Evolutionary conservation across 2,329 filamentous ascomycete species (phyloP), one percentile per base, ranked within the genome.

Genomic region (Aciculosporium take): DNA sequence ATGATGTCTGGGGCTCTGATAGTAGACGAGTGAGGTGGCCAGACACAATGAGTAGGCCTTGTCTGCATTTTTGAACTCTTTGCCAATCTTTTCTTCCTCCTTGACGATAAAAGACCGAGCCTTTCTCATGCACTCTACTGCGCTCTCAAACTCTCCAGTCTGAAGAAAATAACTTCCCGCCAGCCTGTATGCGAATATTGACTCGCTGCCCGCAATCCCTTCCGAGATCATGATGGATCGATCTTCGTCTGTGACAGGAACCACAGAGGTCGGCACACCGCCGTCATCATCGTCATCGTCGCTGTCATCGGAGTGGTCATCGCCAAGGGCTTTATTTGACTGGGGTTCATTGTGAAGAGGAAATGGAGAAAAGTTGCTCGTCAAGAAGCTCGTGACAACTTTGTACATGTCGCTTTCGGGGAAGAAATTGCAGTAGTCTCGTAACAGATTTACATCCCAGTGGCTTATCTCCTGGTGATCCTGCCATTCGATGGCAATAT

Each of bases 1-100:
- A 51, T 98, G 91, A 54, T 96, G 80, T 46, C 85, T 78, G 0
- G 91, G 91, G 0, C 86, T 81, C 56, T 96, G 88, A 50, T 93
- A 85, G 51, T 87, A 84, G 2, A 98, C 85, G 17, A 96, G 62
- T 0, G 88, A 79, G n/a, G 87, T 95, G 8, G 76, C 91, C 7
- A 98, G 74, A 32, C 76, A 81, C 33, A 85, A 72, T 44, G 78
- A 84, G 41, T 91, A 71, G 1, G 83, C 75, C 58, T 94, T 85
- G 38, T 71, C 68, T 5, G 77, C 81, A 51, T 88, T 77, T 36
- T 69, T 65, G 39, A 94, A 78, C 1, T 63, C 57, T 33, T 93
- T 56, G 0, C 86, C 85, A 6, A 78, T 84, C 53, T 76, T 79
- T 31, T 64, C 66, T 1, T 73, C 69, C 56, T 88, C 76, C 5